These are phyloP conservation scores for Hansenula lynferdii DNA, from an alignment of 1,139 yeast species.

Conservation along the genomic window DNA sequence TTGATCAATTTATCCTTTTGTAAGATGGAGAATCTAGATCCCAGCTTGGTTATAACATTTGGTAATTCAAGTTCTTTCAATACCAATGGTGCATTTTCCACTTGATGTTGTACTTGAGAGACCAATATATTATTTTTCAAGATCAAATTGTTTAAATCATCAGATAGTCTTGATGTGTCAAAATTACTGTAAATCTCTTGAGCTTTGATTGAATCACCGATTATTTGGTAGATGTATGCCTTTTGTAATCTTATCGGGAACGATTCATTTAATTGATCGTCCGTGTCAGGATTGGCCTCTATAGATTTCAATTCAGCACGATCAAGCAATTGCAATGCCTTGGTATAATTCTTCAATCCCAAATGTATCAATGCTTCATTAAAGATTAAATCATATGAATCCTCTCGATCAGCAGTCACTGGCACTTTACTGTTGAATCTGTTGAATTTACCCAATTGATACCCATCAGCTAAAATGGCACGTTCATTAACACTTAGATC, in stretches of 20 bases:
- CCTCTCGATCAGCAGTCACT: slow-evolving; percentile 13
- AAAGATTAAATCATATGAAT: slow-evolving; percentile 55
- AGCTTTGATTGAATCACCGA: slow-evolving; percentile 42
- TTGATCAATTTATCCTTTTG: slow-evolving; percentile 15
- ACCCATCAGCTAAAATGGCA: slow-evolving; percentile 55
- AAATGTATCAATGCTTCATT: slow-evolving; percentile 58
- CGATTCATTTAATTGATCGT: slow-evolving; percentile 40
- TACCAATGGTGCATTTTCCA: slow-evolving; percentile 23
- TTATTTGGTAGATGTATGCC: slow-evolving; percentile 55
- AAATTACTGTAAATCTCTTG: slow-evolving; percentile 32
- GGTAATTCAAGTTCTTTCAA: slow-evolving; percentile 28
- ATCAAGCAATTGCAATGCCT: slow-evolving; percentile 33
- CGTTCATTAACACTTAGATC: slow-evolving; percentile 70
- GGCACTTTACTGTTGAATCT: slow-evolving; percentile 2
- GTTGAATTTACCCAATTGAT: slow-evolving; percentile 11
- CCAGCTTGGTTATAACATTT: slow-evolving; percentile 14
- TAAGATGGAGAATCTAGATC: slow-evolving; percentile 16
- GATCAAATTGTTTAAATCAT: slow-evolving; percentile 23
- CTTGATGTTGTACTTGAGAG: slow-evolving; percentile 19
- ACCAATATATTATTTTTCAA: slow-evolving; percentile 27
- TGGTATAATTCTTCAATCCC: slow-evolving; percentile 30
- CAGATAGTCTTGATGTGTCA: slow-evolving; percentile 19
- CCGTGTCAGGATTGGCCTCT: slow-evolving; percentile 21
- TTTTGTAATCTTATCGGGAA: slow-evolving; percentile 66
- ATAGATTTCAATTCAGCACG: slow-evolving; percentile 38